Evolutionary conservation across 352 stramenopile species (phyloP).

Genomic region (Achlya hypogyna): DNA sequence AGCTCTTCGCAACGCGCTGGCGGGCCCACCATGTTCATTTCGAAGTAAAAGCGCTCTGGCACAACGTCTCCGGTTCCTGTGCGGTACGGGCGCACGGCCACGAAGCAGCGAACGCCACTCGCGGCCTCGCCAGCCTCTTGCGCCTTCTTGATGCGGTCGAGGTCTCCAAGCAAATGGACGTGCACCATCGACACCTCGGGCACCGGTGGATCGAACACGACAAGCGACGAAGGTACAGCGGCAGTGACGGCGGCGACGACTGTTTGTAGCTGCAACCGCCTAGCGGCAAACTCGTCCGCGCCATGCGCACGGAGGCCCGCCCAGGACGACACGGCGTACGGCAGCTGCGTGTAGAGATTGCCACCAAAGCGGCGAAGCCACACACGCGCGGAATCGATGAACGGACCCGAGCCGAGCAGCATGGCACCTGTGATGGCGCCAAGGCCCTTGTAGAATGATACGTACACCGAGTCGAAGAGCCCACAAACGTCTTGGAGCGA

Average conservation of each 20-base stretch:
- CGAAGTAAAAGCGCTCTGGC: neutral
- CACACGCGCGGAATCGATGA: constrained; percentile 37
- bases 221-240: neutral
- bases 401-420: constrained; percentile 36
- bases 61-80: neutral
- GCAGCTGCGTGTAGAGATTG: constrained; percentile 47
- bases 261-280: neutral
- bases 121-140: neutral
- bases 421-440: constrained; percentile 43
- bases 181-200: constrained; percentile 25
- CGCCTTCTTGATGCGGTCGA: constrained; percentile 1
- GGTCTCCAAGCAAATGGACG: constrained; percentile 19
- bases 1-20: neutral
- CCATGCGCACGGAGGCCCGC: constrained; percentile 26
- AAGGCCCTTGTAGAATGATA: constrained; percentile 64
- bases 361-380: constrained; percentile 59
- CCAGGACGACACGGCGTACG: constrained; percentile 41
- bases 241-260: constrained; percentile 12
- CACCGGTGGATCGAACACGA: constrained; percentile 23
- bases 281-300: neutral
- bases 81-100: neutral
- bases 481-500: constrained; percentile 25
- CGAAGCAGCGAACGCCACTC: constrained; percentile 12
- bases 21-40: constrained; percentile 14
- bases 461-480: constrained; percentile 50